These are phyloP conservation scores for Wickerhamomyces chaumierensis DNA, from an alignment of 805 yeast genomes.

Conservation along the genomic window DNA sequence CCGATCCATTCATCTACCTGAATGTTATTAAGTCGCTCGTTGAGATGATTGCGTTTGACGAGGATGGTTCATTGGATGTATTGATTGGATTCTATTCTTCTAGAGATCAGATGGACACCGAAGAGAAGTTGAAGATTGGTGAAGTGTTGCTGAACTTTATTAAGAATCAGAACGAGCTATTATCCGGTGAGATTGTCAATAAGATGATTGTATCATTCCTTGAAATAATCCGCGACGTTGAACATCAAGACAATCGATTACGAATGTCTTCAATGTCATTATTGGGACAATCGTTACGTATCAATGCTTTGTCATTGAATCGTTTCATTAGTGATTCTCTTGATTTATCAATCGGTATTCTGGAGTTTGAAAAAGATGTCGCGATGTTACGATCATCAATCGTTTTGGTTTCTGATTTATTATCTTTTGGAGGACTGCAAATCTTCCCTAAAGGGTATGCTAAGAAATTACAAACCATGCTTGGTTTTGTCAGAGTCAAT, in stretches of 20 bases:
- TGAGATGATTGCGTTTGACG: constrained; percentile 37
- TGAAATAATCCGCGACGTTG: constrained; percentile 23
- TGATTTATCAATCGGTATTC: constrained; percentile 70
- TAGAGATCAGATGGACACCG: too few species aligned
- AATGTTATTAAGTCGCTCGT: constrained; percentile 76
- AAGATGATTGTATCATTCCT: constrained; percentile 34
- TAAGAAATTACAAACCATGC: constrained; percentile 25
- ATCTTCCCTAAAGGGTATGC: constrained; percentile 41
- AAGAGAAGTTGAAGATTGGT: constrained; percentile 42
- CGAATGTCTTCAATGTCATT: constrained; percentile 85
- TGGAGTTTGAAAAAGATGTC: constrained; percentile 46
- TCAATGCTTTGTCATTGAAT: constrained; percentile 42
- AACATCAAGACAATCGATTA: constrained; percentile 39
- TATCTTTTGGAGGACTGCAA: constrained; percentile 35
- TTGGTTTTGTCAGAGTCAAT: constrained; percentile 39
- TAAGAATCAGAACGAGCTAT: constrained; percentile 27
- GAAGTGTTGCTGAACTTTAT: too few species aligned
- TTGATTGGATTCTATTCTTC: constrained; percentile 29
- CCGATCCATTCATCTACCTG: constrained; percentile 80
- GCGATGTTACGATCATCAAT: constrained; percentile 65
- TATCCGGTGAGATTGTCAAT: constrained; percentile 33
- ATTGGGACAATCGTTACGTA: constrained; percentile 58
- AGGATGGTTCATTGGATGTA: constrained; percentile 23
- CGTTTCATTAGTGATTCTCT: constrained; percentile 41
- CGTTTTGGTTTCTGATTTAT: constrained; percentile 51